Evolutionary conservation across 768 basidiomycete species (phyloP).

Genomic region (Nidula microcarpa): DNA sequence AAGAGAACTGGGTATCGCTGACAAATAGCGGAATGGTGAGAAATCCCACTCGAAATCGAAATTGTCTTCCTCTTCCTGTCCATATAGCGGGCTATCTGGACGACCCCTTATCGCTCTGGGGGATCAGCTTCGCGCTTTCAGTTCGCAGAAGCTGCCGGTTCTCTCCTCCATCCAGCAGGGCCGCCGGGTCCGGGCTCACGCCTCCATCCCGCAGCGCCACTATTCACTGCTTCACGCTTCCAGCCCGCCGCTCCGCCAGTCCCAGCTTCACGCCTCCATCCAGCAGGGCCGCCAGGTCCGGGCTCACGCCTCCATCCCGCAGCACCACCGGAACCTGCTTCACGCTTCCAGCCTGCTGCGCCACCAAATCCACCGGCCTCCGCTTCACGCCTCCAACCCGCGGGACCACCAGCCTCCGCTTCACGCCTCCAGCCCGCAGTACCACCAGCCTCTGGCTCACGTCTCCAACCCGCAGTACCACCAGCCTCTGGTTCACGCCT

Average conservation of each 20-base stretch:
- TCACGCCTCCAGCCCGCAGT: constrained; percentile 12
- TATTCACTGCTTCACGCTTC: not conserved
- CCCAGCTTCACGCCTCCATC: constrained; percentile 5
- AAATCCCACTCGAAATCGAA: too few relatives aligned
- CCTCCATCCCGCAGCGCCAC: constrained; percentile 7
- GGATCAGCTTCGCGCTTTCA: too few relatives aligned
- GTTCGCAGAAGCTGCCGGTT: too few relatives aligned
- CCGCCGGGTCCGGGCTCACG: constrained; percentile 8
- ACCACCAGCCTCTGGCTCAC: constrained; percentile 1
- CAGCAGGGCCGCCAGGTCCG: not conserved
- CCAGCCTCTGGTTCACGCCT: constrained; percentile 8
- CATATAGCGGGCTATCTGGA: too few relatives aligned
- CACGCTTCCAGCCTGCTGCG: constrained; percentile 10
- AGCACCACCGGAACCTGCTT: not conserved
- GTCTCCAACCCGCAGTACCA: constrained; percentile 10
- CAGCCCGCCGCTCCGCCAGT: not conserved
- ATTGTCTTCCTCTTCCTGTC: too few relatives aligned
- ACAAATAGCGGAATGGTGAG: too few relatives aligned
- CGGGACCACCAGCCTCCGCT: constrained; percentile 1
- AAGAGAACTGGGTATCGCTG: too few relatives aligned
- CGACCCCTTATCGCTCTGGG: too few relatives aligned
- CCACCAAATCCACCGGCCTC: constrained; percentile 2
- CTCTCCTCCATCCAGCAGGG: not conserved
- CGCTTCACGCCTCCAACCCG: constrained; percentile 15
- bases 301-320: not conserved